phyloP scores from a whole-genome alignment of 768 basidiomycete species.

The Termitomyces eurrhizus region DNA sequence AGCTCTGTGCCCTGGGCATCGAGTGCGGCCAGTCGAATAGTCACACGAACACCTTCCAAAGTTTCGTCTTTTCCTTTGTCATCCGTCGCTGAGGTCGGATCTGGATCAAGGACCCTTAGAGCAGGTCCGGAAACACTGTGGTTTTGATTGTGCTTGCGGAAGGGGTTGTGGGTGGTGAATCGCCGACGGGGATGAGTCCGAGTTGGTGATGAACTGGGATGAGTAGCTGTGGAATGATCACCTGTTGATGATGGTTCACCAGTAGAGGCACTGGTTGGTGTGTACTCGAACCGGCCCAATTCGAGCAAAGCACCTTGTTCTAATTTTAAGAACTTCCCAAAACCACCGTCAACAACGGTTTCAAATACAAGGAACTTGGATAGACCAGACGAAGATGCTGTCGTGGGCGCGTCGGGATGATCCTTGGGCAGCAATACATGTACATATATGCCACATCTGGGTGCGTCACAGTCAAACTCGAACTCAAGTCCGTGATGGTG shows the following conservation, averaged over 20 bases:
- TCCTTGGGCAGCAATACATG: constrained; percentile 67
- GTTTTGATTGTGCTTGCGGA: constrained; percentile 53
- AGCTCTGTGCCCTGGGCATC: constrained; percentile 72
- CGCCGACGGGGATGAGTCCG: constrained; percentile 39
- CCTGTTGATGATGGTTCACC: constrained; percentile 12
- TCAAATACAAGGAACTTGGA: constrained; percentile 58
- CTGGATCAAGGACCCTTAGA: constrained; percentile 73
- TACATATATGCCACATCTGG: constrained; percentile 78
- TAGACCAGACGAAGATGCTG: constrained; percentile 30
- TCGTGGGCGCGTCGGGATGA: constrained; percentile 49
- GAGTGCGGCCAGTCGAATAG: constrained; percentile 78
- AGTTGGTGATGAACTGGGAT: constrained; percentile 13
- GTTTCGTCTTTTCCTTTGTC: constrained; percentile 38
- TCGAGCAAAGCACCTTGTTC: constrained; percentile 81
- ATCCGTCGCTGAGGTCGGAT: constrained; percentile 32
- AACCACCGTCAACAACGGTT: constrained; percentile 75
- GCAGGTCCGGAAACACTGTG: constrained; percentile 71
- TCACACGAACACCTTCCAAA: constrained; percentile 68
- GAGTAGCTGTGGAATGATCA: constrained; percentile 2
- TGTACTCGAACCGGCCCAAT: constrained; percentile 66
- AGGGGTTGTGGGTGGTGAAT: constrained; percentile 63
- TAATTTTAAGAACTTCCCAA: constrained; percentile 66
- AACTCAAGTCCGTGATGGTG: constrained; percentile 84
- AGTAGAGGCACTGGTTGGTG: constrained; percentile 19
- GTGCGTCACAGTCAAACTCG: constrained; percentile 88